Base-by-base conservation (phyloP, 75 land plant genomes). In the Isoetes taiwanensis region DNA sequence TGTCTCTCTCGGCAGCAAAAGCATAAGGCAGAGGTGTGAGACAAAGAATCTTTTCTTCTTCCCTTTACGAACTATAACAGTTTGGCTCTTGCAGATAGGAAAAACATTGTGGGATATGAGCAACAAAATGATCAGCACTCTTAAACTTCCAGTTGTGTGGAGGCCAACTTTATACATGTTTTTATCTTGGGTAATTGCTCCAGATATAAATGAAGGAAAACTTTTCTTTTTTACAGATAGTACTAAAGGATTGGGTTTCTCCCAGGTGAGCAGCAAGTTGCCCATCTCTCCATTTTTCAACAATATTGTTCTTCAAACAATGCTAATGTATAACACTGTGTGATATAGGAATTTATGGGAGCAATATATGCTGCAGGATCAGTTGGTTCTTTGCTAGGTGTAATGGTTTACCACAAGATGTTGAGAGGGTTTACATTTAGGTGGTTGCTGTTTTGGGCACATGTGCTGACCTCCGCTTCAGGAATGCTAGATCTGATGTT, bases 111-210 rank as follows among this genome's bases (percentile, higher is more conserved):
- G 17, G 16, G 62, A 73, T 53, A 80, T 77, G 6, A 58, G 68
- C 30, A 48, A 40, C 41, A 50, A 50, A n/a, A 83, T 86, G 84
- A 80, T 76, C 77, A 63, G 57, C 33, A 78, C 88, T 41, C 34
- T 86, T 32, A 78, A 69, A 65, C 69, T 54, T 34, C 82, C 80
- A 0, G 41, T 61, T 33, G 82, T 88, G 5, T 88, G 89, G 95
- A 81, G 77, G 50, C 85, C 95, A n/a, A 77, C 78, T 52, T 50
- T 88, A 19, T 88, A 80, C 64, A 84, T 88, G 95, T 88, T 76
- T 60, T 26, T 84, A 27, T 81, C 89, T n/a, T 43, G 83, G 12
- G 80, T 77, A 12, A 19, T 80, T 27, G 70, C 77, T 26, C 63
- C 86, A 42, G 66, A 73, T 65, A 78, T 81, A 32, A 66, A 66